Percentiles rank a stretch among this genome's conserved stretches.
These are phyloP conservation scores for Aethionema arabicum DNA, from an alignment of 345 rosid genomes.

Conservation along the genomic window DNA sequence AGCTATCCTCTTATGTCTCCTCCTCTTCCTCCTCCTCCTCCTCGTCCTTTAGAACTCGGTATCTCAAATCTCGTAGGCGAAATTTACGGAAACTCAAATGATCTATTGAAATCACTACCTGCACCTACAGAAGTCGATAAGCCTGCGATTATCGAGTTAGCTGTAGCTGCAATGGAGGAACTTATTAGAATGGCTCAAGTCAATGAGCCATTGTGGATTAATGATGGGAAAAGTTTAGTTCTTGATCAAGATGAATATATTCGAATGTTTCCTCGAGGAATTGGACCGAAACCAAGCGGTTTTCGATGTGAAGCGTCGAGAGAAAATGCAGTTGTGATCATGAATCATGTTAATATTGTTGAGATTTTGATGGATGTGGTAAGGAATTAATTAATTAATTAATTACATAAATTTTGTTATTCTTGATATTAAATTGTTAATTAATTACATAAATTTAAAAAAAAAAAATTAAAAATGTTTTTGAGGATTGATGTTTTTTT, in stretches of 20 bases:
- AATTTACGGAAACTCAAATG: slow-evolving; percentile 61
- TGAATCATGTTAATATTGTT: slow-evolving; percentile 83
- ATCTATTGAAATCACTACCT: slow-evolving; percentile 60
- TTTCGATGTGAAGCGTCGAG: slow-evolving; percentile 76
- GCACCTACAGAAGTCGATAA: slow-evolving; percentile 75
- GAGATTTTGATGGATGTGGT: slow-evolving; percentile 97
- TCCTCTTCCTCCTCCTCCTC: slow-evolving; percentile 45
- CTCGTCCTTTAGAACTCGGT: slow-evolving; percentile 73
- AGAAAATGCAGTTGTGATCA: slow-evolving; percentile 73
- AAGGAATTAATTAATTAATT: too few species aligned
- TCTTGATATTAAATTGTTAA: too few species aligned
- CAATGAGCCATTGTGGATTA: slow-evolving; percentile 77
- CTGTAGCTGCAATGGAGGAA: slow-evolving; percentile 95
- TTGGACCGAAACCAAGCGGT: slow-evolving; percentile 71
- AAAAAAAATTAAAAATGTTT: too few species aligned
- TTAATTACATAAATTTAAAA: too few species aligned
- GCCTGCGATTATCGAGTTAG: slow-evolving; percentile 77
- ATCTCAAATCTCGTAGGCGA: slow-evolving; percentile 63
- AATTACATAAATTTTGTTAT: too few species aligned
- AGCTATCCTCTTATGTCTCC: slow-evolving; percentile 72
- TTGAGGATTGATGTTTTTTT: background rate
- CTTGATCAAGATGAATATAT: slow-evolving; percentile 75
- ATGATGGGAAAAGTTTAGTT: slow-evolving; percentile 46
- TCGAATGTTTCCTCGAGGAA: slow-evolving; percentile 66
- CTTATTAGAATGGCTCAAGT: slow-evolving; percentile 79